These are phyloP conservation scores for Stellera chamaejasme DNA, from an alignment of 345 rosid species.

Conservation along the genomic window DNA sequence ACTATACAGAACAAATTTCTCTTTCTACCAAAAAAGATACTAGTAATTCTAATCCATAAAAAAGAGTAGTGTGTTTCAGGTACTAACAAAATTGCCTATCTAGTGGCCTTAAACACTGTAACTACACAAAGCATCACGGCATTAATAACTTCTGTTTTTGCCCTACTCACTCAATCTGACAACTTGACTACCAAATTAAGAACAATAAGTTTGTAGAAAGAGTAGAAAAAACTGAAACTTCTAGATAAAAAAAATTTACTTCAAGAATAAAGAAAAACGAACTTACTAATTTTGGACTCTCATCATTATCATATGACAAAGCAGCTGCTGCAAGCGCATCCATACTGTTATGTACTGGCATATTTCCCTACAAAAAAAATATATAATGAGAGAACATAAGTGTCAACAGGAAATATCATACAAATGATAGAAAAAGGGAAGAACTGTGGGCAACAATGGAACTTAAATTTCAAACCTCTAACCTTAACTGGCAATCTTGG, in stretches of 20 bases:
- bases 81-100: no score
- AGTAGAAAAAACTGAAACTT: no score
- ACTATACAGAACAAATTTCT: no score
- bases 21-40: no score
- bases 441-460: not conserved
- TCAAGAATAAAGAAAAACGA: conserved; percentile 3
- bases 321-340: conserved; percentile 96
- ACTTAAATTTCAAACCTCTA: conserved; percentile 3
- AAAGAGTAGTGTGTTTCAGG: no score
- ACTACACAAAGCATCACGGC: no score
- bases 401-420: not conserved
- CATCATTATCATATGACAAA: conserved; percentile 65
- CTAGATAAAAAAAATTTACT: no score
- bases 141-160: no score
- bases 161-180: not conserved
- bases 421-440: conserved; percentile 1
- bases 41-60: no score
- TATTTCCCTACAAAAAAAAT: conserved; percentile 47
- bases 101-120: no score
- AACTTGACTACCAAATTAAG: not conserved
- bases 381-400: conserved; percentile 3
- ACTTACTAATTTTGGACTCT: conserved; percentile 83
- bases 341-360: conserved; percentile 92
- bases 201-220: no score
- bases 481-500: conserved; percentile 92